These are phyloP conservation scores for Linderniella brevidens DNA, from an alignment of 257 asterid genomes.

Conservation along the genomic window DNA sequence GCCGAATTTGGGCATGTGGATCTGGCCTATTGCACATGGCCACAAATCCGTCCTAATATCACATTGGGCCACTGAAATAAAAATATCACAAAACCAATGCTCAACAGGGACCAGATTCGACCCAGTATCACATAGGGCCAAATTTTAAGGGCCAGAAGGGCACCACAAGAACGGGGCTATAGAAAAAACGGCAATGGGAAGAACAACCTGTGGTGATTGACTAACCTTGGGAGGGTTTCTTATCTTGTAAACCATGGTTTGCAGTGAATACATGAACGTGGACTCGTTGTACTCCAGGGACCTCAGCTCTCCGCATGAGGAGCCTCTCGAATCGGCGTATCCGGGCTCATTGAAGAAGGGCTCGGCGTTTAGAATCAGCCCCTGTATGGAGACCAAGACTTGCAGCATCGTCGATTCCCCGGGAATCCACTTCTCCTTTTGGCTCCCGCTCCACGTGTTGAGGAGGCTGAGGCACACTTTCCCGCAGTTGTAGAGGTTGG, in stretches of 20 bases:
- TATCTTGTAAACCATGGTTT: constrained; percentile 68
- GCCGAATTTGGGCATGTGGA: too few species aligned
- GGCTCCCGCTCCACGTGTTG: constrained; percentile 71
- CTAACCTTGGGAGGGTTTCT: constrained; percentile 80
- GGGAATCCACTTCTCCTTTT: constrained; percentile 76
- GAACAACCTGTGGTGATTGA: too few species aligned
- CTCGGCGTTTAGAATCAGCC: constrained; percentile 66
- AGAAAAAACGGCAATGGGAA: too few species aligned
- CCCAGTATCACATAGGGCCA: too few species aligned
- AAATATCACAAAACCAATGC: too few species aligned
- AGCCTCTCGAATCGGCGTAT: constrained; percentile 27
- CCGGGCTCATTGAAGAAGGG: constrained; percentile 97
- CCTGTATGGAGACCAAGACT: constrained; percentile 93
- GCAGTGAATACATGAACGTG: constrained; percentile 44
- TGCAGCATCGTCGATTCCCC: constrained; percentile 63
- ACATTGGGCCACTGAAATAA: too few species aligned
- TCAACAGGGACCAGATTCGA: too few species aligned
- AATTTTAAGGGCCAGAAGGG: too few species aligned
- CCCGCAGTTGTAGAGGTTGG: constrained; percentile 65
- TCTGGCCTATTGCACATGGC: too few species aligned
- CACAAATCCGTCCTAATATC: too few species aligned
- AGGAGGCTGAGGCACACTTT: constrained; percentile 96
- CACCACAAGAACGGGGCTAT: too few species aligned
- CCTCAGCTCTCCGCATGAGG: constrained; percentile 33
- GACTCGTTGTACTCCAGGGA: constrained; percentile 53